Evolutionary conservation across 345 rosid genomes (phyloP).

Genomic region (Populus deltoides): DNA sequence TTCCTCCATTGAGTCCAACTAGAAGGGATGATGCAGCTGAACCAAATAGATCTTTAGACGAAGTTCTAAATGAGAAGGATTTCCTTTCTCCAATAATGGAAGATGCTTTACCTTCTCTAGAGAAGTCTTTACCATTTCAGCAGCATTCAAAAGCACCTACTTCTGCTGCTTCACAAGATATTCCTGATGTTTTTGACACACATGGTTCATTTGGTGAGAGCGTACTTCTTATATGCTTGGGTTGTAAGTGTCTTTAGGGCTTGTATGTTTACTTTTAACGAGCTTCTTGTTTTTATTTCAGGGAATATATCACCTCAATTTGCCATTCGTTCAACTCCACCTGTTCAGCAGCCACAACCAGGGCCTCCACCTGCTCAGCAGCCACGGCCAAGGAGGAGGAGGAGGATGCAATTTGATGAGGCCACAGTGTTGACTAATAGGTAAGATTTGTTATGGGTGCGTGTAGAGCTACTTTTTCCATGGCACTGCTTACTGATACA

Average conservation of each 20-base stretch:
- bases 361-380: conserved; percentile 5
- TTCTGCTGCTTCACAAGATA: conserved; percentile 41
- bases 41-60: conserved; percentile 24
- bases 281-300: conserved; percentile 22
- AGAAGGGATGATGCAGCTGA: conserved; percentile 23
- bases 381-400: conserved; percentile 30
- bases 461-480: neutral
- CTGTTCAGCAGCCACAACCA: conserved; percentile 36
- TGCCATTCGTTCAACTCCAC: conserved; percentile 58
- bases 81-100: conserved; percentile 38
- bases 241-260: neutral
- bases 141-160: conserved; percentile 46
- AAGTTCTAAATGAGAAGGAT: conserved; percentile 41
- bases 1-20: conserved; percentile 26
- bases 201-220: conserved; percentile 47
- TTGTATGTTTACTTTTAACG: neutral
- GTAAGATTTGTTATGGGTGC: conserved; percentile 32
- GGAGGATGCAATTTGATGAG: conserved; percentile 56
- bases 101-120: conserved; percentile 39
- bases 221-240: neutral
- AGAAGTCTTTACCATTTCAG: conserved; percentile 34
- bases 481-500: conserved; percentile 15
- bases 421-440: conserved; percentile 54
- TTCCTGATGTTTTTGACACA: conserved; percentile 18
- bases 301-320: conserved; percentile 57